Conservation (phyloP, 345 rosid genomes). For the Eucalyptus pauciflora region DNA sequence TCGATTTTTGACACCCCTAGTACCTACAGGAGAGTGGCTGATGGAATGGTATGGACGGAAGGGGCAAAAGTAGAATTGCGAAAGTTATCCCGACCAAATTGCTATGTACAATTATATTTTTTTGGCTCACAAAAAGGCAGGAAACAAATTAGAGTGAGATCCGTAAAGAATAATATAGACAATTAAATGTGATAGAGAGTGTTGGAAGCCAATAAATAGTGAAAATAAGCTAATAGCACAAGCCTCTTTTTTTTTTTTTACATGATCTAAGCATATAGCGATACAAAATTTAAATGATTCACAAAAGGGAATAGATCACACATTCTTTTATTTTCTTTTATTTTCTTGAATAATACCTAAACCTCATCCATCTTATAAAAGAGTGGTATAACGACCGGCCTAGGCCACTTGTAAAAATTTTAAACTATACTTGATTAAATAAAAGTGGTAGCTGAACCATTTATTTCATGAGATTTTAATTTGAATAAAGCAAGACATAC, state of each 20-base stretch:
- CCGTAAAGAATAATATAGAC: fast-evolving
- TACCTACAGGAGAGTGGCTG: background rate
- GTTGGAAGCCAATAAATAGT: background rate
- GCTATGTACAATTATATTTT: no score
- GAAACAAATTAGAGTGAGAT: background rate
- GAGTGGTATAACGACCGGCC: background rate
- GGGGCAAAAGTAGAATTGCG: background rate
- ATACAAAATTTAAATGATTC: background rate
- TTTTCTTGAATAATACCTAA: background rate
- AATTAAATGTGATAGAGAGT: background rate
- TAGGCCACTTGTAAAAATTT: background rate
- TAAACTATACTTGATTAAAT: background rate
- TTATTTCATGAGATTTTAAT: background rate
- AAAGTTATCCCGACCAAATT: background rate
- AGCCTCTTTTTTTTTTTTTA: background rate
- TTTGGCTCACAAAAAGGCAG: background rate
- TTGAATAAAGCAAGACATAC: background rate
- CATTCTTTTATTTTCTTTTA: background rate
- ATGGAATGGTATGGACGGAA: background rate
- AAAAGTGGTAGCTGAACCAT: background rate
- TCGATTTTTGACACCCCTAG: no score
- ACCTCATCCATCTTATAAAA: background rate
- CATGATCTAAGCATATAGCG: background rate
- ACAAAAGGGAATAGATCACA: background rate
- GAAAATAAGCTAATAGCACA: background rate